Evolutionary conservation across 768 basidiomycete species (phyloP), one percentile per base, ranked within the genome.

Genomic region (Tulasnella sp.): DNA sequence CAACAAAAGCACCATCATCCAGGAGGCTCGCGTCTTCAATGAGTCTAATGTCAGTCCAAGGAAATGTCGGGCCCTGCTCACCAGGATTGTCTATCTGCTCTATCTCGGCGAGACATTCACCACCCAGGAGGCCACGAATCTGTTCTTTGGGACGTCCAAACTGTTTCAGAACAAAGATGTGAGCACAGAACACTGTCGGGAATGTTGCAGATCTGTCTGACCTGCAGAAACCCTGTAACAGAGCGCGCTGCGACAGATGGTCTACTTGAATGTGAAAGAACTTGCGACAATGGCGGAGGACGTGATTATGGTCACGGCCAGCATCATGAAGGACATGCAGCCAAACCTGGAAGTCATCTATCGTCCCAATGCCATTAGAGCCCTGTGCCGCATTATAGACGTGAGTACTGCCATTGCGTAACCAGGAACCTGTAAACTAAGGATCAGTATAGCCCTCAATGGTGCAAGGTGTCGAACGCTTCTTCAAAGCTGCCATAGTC

Each of bases 241-340:
- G 93, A 85, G 85, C 66, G 93, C 93, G 9, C 77, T 99, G 62
- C 84, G 96, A 60, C 96, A 99, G 72, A 93, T 92, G 75, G 93
- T 99, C 24, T 99, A 99, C 74, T 79, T 99, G 61, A 88, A 94
- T 53, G 97, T 99, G 75, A 99, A 98, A 75, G 96, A 99, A 72
- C 79, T 99, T 10, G 86, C 92, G 27, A 83, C 81, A 34, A 85
- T 87, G n/a, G 91, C 96, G 15, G 92, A 99, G 71, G 94, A 98
- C 76, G 92, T 98, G 27, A 96, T 99, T 66, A 99, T 99, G 92
- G 93, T 97, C 63, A 99, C 96, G 9, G 89, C 85, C 70, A 96
- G 92, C 67, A 97, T 99, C 71, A 96, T 96, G 93, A 98, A 98
- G 76, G 96, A 99, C 68, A 99, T 98, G 92, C 96, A 99, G 68